phyloP scores from a whole-genome alignment of 352 stramenopile species.

The Pythium scleroteichum region DNA sequence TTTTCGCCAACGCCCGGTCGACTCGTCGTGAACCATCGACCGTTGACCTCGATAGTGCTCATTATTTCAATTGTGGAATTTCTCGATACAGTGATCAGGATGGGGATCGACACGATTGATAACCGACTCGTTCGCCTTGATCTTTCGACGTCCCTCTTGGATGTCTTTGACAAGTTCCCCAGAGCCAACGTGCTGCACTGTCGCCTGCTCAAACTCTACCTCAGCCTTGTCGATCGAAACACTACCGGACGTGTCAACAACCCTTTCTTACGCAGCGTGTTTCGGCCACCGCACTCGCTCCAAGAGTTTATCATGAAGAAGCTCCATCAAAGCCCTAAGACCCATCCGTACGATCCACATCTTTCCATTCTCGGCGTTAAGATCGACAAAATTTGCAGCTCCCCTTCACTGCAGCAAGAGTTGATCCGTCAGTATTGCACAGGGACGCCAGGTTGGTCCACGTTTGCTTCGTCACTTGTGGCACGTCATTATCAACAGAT shows the following conservation, averaged over 20 bases:
- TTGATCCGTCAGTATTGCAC: constrained; percentile 77
- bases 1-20: constrained; percentile 53
- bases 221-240: constrained; percentile 67
- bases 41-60: constrained; percentile 61
- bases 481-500: constrained; percentile 79
- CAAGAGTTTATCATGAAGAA: constrained; percentile 73
- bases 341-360: constrained; percentile 68
- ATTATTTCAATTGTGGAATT: constrained; percentile 70
- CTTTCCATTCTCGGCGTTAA: constrained; percentile 76
- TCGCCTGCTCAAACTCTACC: constrained; percentile 63
- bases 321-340: constrained; percentile 44
- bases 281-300: constrained; percentile 66
- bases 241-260: constrained; percentile 70
- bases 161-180: constrained; percentile 74
- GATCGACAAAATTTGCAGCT: constrained; percentile 80
- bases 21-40: constrained; percentile 59
- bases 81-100: constrained; percentile 56
- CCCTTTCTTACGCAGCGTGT: constrained; percentile 69
- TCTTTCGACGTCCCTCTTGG: constrained; percentile 56
- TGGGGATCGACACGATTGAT: constrained; percentile 66
- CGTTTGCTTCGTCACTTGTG: constrained; percentile 65
- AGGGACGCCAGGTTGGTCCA: constrained; percentile 56
- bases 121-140: constrained; percentile 52
- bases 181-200: constrained; percentile 77
- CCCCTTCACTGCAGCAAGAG: constrained; percentile 70